A percentile compares a stretch with the other conserved stretches of the same genome.
phyloP scores from a whole-genome alignment of 495 filamentous ascomycete genomes.

The Hypoxylon perforatum region DNA sequence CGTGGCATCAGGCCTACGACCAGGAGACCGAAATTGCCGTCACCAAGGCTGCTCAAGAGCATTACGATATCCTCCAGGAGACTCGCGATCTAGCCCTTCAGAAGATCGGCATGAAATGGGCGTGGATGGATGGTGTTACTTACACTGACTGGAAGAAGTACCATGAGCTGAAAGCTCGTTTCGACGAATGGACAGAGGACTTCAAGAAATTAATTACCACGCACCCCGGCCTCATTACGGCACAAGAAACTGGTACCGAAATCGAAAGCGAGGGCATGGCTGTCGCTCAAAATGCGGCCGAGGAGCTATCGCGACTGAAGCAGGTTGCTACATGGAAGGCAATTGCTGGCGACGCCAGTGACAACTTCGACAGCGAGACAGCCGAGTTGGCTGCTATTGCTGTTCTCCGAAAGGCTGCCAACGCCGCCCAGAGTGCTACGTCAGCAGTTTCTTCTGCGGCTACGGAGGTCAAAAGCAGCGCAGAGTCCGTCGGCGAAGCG shows the following conservation, averaged over 20 bases:
- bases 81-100: slow-evolving; percentile 91
- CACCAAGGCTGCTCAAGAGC: slow-evolving; percentile 78
- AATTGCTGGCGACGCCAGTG: slow-evolving; percentile 74
- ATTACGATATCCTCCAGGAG: slow-evolving; percentile 82
- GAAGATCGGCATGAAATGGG: slow-evolving; percentile 97
- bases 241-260: slow-evolving; percentile 72
- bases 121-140: slow-evolving; percentile 92
- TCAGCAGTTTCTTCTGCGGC: slow-evolving; percentile 28
- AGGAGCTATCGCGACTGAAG: slow-evolving; percentile 85
- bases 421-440: slow-evolving; percentile 37
- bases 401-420: slow-evolving; percentile 42
- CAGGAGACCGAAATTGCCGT: slow-evolving; percentile 74
- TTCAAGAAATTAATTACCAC: slow-evolving; percentile 76
- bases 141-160: slow-evolving; percentile 98
- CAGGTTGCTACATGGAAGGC: slow-evolving; percentile 89
- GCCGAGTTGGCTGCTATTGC: slow-evolving; percentile 57
- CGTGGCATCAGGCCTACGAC: slow-evolving; percentile 81
- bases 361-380: slow-evolving; percentile 73
- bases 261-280: slow-evolving; percentile 82
- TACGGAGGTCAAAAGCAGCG: slow-evolving; percentile 20
- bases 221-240: slow-evolving; percentile 77
- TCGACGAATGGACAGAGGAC: slow-evolving; percentile 86
- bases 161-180: slow-evolving; percentile 81
- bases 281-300: slow-evolving; percentile 81
- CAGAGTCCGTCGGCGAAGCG: slow-evolving; percentile 25